These are phyloP conservation scores for Trypanosoma boissoni DNA, from an alignment of 208 protist genomes.

Conservation along the genomic window DNA sequence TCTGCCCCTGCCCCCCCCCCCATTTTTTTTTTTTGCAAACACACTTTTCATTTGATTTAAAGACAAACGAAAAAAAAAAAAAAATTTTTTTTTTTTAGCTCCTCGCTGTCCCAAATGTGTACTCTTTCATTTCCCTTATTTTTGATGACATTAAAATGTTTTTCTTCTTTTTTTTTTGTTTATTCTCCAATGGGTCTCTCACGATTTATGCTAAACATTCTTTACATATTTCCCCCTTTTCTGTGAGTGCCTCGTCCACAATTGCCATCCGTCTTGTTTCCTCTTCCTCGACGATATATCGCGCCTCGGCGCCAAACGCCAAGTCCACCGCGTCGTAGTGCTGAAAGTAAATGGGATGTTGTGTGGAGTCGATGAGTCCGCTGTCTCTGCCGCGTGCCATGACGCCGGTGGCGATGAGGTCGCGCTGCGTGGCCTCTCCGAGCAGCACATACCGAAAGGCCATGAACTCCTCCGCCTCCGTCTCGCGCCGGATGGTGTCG, in stretches of 20 bases:
- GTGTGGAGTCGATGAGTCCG: slow-evolving; percentile 19
- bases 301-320: slow-evolving; percentile 41
- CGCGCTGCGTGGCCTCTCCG: slow-evolving; percentile 41
- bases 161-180: too few species aligned
- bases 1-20: too few species aligned
- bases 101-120: too few species aligned
- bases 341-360: slow-evolving; percentile 20
- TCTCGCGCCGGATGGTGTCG: slow-evolving; percentile 61
- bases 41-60: too few species aligned
- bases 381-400: slow-evolving; percentile 26
- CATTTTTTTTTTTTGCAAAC: too few species aligned
- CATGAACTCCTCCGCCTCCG: slow-evolving; percentile 68
- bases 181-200: too few species aligned
- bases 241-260: slow-evolving; percentile 30
- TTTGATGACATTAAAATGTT: too few species aligned
- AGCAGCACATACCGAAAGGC: slow-evolving; percentile 40
- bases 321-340: slow-evolving; percentile 49
- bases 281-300: slow-evolving; percentile 42
- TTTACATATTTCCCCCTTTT: slow-evolving; percentile 10
- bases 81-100: too few species aligned
- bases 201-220: neutral
- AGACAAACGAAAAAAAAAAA: too few species aligned
- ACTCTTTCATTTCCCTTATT: too few species aligned
- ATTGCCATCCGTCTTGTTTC: slow-evolving; percentile 65
- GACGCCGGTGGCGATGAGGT: slow-evolving; percentile 35